Percentiles rank a stretch among this genome's conserved stretches.
These are phyloP conservation scores for Tieghemiomyces parasiticus DNA, from an alignment of 192 early-diverging fungal genomes.

Conservation along the genomic window DNA sequence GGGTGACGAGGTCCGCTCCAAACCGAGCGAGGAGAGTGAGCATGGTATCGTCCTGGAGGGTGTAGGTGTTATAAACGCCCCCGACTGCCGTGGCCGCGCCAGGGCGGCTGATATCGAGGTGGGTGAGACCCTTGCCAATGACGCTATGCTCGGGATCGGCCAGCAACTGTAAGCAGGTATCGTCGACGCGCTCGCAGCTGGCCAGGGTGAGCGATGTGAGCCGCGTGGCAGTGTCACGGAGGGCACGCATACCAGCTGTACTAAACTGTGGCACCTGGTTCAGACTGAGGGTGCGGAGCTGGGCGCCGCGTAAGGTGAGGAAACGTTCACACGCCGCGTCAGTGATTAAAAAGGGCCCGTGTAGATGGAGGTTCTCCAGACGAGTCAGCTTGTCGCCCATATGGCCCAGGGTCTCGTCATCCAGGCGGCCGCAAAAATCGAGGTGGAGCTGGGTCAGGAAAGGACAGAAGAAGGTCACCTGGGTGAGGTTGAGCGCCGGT, in stretches of 20 bases:
- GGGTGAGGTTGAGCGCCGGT: constrained; percentile 28
- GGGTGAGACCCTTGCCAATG: constrained; percentile 22
- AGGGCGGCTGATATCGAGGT: constrained; percentile 25
- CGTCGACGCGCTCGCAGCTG: constrained; percentile 28
- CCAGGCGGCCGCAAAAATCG: constrained; percentile 58
- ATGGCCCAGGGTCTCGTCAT: constrained; percentile 23
- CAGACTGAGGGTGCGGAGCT: constrained; percentile 40
- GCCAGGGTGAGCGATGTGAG: constrained; percentile 31
- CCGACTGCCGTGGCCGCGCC: constrained; percentile 14
- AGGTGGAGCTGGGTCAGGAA: constrained; percentile 42
- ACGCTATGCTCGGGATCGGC: background rate
- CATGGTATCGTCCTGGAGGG: constrained; percentile 28
- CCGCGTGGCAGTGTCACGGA: constrained; percentile 22
- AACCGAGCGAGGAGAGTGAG: constrained; percentile 25
- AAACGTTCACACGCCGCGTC: constrained; percentile 39
- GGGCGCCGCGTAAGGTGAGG: constrained; percentile 32
- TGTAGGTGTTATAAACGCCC: constrained; percentile 1
- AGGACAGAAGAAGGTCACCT: constrained; percentile 48
- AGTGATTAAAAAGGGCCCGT: constrained; percentile 55
- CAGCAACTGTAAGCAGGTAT: constrained; percentile 27
- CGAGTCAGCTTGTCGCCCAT: constrained; percentile 23
- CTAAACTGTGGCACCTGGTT: constrained; percentile 40
- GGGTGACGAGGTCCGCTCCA: constrained; percentile 27
- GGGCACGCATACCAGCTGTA: constrained; percentile 27
- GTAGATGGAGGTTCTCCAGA: constrained; percentile 39